A percentile compares a stretch with the other conserved stretches of the same genome.
phyloP scores from a whole-genome alignment of 1,284 basidiomycete species.

The Clitocybe nebularis region DNA sequence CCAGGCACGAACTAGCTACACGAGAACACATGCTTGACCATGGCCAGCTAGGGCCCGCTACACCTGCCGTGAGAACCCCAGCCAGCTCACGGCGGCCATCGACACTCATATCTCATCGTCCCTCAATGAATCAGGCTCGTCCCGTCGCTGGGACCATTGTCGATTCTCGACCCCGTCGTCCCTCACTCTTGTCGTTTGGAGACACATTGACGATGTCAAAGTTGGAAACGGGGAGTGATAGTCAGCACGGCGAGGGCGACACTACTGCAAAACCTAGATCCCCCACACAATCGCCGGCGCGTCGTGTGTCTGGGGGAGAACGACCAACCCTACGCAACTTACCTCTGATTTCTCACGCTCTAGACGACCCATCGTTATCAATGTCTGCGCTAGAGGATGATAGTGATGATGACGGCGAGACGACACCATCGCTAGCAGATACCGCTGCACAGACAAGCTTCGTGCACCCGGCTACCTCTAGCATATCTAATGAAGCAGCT shows the following conservation, averaged over 20 bases:
- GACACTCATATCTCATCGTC: constrained; percentile 18
- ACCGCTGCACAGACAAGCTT: constrained; percentile 3
- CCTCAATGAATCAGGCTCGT: constrained; percentile 21
- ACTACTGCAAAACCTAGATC: constrained; percentile 5
- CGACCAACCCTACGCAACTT: constrained; percentile 19
- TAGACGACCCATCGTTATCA: constrained; percentile 21
- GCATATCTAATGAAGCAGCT: constrained; percentile 26
- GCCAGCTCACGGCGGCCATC: constrained; percentile 49
- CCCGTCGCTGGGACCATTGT: constrained; percentile 16
- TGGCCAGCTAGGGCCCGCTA: constrained; percentile 68
- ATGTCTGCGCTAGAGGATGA: constrained; percentile 30
- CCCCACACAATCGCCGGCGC: constrained; percentile 7
- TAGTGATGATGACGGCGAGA: constrained; percentile 24
- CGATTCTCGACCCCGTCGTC: constrained; percentile 28
- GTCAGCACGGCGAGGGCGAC: constrained; percentile 11
- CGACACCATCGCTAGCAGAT: background rate
- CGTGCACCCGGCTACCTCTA: constrained; percentile 6
- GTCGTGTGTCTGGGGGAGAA: constrained; percentile 16
- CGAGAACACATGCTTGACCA: constrained; percentile 92
- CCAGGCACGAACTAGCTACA: constrained; percentile 78
- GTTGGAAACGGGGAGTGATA: constrained; percentile 26
- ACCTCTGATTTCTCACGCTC: constrained; percentile 16
- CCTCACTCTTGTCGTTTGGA: constrained; percentile 28
- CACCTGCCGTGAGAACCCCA: constrained; percentile 49
- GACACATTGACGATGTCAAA: constrained; percentile 37